Evolutionary conservation across 805 yeast species (phyloP).

Genomic region (Wickerhamomyces xylosicus): DNA sequence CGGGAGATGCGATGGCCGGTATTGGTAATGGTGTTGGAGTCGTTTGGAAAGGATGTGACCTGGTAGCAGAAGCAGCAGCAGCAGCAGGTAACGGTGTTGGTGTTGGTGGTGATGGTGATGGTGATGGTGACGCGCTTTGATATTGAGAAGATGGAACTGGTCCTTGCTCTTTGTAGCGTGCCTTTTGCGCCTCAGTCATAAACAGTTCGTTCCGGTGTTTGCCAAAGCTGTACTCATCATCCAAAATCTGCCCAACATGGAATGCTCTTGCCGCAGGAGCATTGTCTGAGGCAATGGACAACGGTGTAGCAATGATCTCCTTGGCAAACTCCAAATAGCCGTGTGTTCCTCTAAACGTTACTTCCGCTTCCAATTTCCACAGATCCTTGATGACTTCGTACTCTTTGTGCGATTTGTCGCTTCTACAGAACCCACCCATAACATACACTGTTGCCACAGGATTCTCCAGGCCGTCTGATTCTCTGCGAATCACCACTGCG

Average conservation of each 20-base stretch:
- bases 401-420: conserved; percentile 14
- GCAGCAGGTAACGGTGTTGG: too few species aligned
- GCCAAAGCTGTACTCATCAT: conserved; percentile 5
- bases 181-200: too few species aligned
- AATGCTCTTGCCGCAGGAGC: conserved; percentile 27
- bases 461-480: conserved; percentile 2
- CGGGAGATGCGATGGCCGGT: too few species aligned
- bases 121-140: too few species aligned
- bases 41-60: too few species aligned
- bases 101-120: too few species aligned
- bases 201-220: not conserved
- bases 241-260: conserved; percentile 20
- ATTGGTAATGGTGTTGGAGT: too few species aligned
- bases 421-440: conserved; percentile 38
- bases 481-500: conserved; percentile 12
- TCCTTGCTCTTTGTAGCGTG: too few species aligned
- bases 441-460: conserved; percentile 21
- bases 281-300: conserved; percentile 9
- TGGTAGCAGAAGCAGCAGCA: too few species aligned
- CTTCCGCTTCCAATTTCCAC: conserved; percentile 30
- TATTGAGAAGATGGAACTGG: too few species aligned
- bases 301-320: conserved; percentile 23
- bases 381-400: conserved; percentile 29
- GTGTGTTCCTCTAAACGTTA: conserved; percentile 25
- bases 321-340: conserved; percentile 27